phyloP scores from a whole-genome alignment of 1,139 yeast species.

The Blastobotrys raffinosifermentans region DNA sequence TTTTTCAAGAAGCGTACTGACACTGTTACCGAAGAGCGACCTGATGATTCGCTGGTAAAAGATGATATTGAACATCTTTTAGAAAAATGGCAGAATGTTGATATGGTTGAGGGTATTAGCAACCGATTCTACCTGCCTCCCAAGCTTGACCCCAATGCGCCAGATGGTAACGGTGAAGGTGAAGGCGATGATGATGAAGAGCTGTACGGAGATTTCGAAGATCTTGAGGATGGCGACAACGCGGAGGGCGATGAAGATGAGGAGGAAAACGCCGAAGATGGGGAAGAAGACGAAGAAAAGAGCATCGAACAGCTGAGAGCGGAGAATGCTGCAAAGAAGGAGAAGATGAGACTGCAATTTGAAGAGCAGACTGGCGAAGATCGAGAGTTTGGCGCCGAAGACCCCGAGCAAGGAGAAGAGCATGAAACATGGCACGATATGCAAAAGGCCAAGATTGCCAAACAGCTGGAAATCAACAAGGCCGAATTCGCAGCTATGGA shows the following conservation, averaged over 20 bases:
- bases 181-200: constrained; percentile 40
- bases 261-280: constrained; percentile 41
- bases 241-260: constrained; percentile 32
- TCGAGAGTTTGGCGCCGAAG: constrained; percentile 66
- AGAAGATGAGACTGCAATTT: constrained; percentile 77
- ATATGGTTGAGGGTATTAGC: constrained; percentile 45
- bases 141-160: constrained; percentile 44
- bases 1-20: constrained; percentile 50
- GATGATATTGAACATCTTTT: constrained; percentile 20
- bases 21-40: constrained; percentile 22
- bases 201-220: constrained; percentile 34
- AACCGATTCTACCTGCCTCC: constrained; percentile 68
- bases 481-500: constrained; percentile 64
- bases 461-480: constrained; percentile 90
- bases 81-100: constrained; percentile 47
- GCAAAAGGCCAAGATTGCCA: constrained; percentile 95
- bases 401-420: constrained; percentile 64
- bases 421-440: constrained; percentile 95
- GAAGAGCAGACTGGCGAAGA: constrained; percentile 75
- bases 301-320: constrained; percentile 53
- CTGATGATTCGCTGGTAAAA: constrained; percentile 30
- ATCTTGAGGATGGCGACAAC: constrained; percentile 45
- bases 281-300: constrained; percentile 42
- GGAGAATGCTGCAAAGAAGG: constrained; percentile 82
- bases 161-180: constrained; percentile 32